These are phyloP conservation scores for Bassia scoparia DNA, from an alignment of 148 eudicot genomes.

Conservation along the genomic window DNA sequence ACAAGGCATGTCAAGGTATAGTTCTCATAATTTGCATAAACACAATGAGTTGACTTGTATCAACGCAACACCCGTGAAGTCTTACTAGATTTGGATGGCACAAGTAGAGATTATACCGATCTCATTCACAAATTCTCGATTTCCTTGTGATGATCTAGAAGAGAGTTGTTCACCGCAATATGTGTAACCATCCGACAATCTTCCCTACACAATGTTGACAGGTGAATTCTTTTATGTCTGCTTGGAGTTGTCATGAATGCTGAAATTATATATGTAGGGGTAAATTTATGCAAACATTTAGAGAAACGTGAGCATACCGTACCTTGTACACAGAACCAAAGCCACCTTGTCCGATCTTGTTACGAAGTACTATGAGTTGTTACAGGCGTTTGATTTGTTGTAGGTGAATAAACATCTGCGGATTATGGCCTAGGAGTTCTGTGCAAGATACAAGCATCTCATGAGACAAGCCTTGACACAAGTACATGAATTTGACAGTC, in stretches of 20 bases:
- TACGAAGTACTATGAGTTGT: constrained; percentile 38
- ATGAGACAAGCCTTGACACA: background rate
- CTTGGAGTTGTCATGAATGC: no score
- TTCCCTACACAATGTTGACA: constrained; percentile 22
- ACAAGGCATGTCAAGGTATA: background rate
- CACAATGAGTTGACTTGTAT: constrained; percentile 20
- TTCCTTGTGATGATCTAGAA: constrained; percentile 31
- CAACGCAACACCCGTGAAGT: constrained; percentile 28
- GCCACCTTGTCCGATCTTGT: constrained; percentile 63
- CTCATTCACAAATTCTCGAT: constrained; percentile 32
- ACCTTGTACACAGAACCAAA: constrained; percentile 65
- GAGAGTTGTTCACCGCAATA: constrained; percentile 32
- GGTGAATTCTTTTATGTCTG: background rate
- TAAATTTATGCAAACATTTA: no score
- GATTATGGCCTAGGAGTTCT: constrained; percentile 46
- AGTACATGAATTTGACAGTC: background rate
- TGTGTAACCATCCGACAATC: constrained; percentile 22
- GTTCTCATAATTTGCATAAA: constrained; percentile 31
- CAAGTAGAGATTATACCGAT: constrained; percentile 31
- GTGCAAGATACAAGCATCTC: background rate
- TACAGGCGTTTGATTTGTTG: constrained; percentile 52
- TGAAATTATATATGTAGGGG: no score
- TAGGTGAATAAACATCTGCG: constrained; percentile 42
- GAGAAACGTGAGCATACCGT: background rate
- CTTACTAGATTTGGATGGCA: constrained; percentile 32